phyloP scores from a whole-genome alignment of 2,329 filamentous ascomycete genomes.

The Fusarium oxysporum region DNA sequence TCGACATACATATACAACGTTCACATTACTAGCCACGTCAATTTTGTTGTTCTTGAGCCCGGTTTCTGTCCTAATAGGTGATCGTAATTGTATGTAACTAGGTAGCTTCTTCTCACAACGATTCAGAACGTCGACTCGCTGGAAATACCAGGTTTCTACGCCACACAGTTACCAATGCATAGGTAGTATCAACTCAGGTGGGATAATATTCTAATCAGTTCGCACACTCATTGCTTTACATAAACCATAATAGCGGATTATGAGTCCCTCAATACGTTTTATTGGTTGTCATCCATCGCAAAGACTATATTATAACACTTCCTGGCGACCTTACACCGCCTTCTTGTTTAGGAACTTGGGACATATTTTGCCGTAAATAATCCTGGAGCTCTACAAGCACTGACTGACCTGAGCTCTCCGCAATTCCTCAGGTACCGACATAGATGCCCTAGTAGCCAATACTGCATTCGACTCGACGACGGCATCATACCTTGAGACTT shows the following conservation, averaged over 20 bases:
- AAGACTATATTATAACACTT: neutral
- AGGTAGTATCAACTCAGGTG: neutral
- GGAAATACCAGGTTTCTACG: neutral
- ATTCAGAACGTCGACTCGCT: neutral
- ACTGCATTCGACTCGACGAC: neutral
- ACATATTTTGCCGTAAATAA: conserved; percentile 31
- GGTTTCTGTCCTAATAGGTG: neutral
- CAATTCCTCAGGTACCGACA: neutral
- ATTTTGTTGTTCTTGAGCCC: neutral
- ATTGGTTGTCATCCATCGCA: neutral
- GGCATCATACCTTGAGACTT: neutral
- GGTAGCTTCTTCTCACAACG: neutral
- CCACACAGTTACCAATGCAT: neutral
- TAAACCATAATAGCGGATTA: neutral
- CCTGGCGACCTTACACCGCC: conserved; percentile 15
- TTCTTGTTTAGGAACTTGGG: conserved; percentile 3
- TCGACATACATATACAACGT: neutral
- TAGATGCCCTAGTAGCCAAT: conserved; percentile 19
- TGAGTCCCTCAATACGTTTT: neutral
- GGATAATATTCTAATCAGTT: neutral
- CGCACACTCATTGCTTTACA: neutral
- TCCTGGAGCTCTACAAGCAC: conserved; percentile 25
- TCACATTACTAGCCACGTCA: neutral
- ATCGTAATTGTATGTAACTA: neutral
- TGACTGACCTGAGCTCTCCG: conserved; percentile 7